phyloP scores from a whole-genome alignment of 2,329 filamentous ascomycete genomes.

The Nemania sp. region DNA sequence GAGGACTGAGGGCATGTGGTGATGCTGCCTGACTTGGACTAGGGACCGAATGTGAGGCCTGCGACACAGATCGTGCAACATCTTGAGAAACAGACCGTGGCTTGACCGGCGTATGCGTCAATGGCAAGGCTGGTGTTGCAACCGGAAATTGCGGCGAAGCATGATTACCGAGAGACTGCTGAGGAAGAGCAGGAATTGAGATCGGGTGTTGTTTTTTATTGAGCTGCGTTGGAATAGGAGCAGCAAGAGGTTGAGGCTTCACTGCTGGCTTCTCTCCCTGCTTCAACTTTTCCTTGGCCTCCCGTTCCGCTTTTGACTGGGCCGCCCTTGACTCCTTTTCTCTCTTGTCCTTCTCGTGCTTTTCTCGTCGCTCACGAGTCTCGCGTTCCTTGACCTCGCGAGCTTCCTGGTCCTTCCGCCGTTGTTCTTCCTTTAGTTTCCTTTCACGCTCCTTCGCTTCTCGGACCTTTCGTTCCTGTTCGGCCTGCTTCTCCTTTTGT shows the following conservation, averaged over 20 bases:
- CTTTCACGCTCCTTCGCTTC: slow-evolving; percentile 82
- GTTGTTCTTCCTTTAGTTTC: slow-evolving; percentile 81
- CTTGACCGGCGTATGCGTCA: slow-evolving; percentile 78
- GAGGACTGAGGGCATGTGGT: slow-evolving; percentile 63
- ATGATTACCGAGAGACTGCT: slow-evolving; percentile 62
- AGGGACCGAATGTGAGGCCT: slow-evolving; percentile 65
- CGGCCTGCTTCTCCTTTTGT: slow-evolving; percentile 82
- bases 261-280: slow-evolving; percentile 49
- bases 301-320: slow-evolving; percentile 50
- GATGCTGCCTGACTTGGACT: slow-evolving; percentile 60
- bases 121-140: slow-evolving; percentile 80
- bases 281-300: slow-evolving; percentile 52
- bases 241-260: slow-evolving; percentile 45
- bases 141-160: slow-evolving; percentile 79
- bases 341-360: slow-evolving; percentile 60
- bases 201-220: slow-evolving; percentile 49
- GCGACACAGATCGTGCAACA: slow-evolving; percentile 69
- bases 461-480: slow-evolving; percentile 80
- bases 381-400: slow-evolving; percentile 72
- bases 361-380: slow-evolving; percentile 58
- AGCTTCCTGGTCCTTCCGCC: slow-evolving; percentile 76
- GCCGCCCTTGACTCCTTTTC: slow-evolving; percentile 56
- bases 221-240: slow-evolving; percentile 46
- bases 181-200: slow-evolving; percentile 57
- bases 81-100: slow-evolving; percentile 80